phyloP scores from a whole-genome alignment of 2,329 filamentous ascomycete genomes.

The Cladosporium sp. region DNA sequence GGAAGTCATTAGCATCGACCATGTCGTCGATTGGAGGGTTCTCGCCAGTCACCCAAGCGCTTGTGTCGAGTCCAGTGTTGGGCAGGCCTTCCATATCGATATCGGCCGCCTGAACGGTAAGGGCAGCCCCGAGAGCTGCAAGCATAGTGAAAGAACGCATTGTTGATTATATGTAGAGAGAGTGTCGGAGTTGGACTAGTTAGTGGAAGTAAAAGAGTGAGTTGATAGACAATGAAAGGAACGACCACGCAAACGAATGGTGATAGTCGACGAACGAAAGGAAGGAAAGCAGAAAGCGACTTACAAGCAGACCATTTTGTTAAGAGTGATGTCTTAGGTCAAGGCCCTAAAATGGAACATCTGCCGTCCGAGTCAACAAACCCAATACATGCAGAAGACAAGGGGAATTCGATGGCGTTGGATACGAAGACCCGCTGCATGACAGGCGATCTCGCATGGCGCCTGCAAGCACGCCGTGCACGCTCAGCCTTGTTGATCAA shows the following conservation, averaged over 20 bases:
- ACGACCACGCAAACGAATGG: background rate
- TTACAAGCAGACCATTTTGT: background rate
- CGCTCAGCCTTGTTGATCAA: constrained; percentile 1
- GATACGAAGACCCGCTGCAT: background rate
- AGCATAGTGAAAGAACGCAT: constrained; percentile 6
- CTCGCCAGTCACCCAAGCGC: constrained; percentile 22
- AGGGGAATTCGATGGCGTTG: constrained; percentile 7
- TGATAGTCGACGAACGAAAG: background rate
- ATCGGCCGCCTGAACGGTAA: constrained; percentile 12
- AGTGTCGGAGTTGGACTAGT: constrained; percentile 3
- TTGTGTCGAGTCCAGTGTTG: constrained; percentile 26
- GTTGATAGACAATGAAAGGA: background rate
- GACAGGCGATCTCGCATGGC: background rate
- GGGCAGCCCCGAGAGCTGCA: constrained; percentile 8
- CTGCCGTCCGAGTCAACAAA: background rate
- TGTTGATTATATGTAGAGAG: background rate
- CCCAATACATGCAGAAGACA: background rate
- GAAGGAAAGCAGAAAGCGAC: background rate
- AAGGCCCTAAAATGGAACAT: background rate
- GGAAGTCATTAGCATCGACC: constrained; percentile 26
- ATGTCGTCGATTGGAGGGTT: constrained; percentile 24
- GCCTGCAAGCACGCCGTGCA: background rate
- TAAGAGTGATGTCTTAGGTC: background rate
- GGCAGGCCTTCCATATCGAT: constrained; percentile 28
- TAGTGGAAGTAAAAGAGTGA: background rate